phyloP scores from a whole-genome alignment of 805 yeast species.

The Starmerella vaccinii region DNA sequence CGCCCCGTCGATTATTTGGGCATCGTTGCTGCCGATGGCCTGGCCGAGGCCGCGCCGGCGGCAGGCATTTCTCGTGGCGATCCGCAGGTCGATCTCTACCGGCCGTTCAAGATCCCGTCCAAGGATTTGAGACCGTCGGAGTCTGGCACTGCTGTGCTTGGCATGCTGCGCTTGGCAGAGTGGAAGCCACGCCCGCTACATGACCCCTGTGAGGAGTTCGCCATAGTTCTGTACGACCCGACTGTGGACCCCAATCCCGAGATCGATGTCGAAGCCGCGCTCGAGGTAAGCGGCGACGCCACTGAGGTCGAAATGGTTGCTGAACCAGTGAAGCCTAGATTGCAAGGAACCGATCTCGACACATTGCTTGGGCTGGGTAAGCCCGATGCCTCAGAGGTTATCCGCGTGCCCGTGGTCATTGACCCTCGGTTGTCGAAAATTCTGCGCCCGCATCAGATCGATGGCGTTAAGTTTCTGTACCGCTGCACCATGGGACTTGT shows the following conservation, averaged over 20 bases:
- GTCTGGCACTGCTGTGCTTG: conserved; percentile 61
- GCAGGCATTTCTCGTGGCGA: neutral
- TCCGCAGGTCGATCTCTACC: conserved; percentile 9
- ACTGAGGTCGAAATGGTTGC: conserved; percentile 17
- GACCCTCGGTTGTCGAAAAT: conserved; percentile 80
- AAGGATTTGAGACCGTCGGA: conserved; percentile 17
- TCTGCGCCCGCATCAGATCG: conserved; percentile 90
- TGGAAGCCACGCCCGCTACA: conserved; percentile 87
- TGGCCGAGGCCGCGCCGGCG: neutral
- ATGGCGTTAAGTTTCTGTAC: conserved; percentile 85
- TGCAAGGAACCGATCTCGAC: conserved; percentile 42
- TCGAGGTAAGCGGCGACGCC: neutral
- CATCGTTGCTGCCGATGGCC: conserved; percentile 10
- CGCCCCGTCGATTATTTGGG: conserved; percentile 12
- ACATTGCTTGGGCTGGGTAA: conserved; percentile 65
- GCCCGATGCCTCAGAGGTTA: conserved; percentile 31
- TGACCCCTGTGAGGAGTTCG: conserved; percentile 87
- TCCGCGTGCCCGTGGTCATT: conserved; percentile 87
- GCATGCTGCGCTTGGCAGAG: conserved; percentile 56
- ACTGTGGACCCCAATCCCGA: conserved; percentile 52
- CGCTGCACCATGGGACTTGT: conserved; percentile 78
- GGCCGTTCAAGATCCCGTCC: conserved; percentile 19
- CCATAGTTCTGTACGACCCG: conserved; percentile 91
- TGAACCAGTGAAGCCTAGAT: conserved; percentile 19
- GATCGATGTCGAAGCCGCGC: conserved; percentile 23